phyloP scores from a whole-genome alignment of 1,284 basidiomycete genomes.

The Tetrapyrgos nigripes region DNA sequence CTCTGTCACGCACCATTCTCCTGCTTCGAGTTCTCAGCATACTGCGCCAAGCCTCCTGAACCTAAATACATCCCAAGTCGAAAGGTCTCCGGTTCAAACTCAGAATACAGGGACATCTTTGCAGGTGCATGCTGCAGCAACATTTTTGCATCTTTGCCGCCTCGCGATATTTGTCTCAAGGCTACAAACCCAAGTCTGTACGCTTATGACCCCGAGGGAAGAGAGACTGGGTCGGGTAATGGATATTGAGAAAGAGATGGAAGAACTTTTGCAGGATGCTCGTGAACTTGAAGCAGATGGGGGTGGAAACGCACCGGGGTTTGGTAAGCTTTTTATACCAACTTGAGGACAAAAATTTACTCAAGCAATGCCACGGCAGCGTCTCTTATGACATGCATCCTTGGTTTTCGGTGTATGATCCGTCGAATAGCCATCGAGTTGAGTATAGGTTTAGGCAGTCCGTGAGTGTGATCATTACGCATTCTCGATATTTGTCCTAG shows the following conservation, averaged over 20 bases:
- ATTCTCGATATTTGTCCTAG: not conserved
- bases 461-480: slow-evolving; percentile 16
- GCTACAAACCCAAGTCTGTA: slow-evolving; percentile 29
- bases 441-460: slow-evolving; percentile 29
- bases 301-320: slow-evolving; percentile 17
- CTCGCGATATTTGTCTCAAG: slow-evolving; percentile 25
- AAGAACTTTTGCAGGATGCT: slow-evolving; percentile 20
- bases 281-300: slow-evolving; percentile 15
- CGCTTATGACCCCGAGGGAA: slow-evolving; percentile 21
- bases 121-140: slow-evolving; percentile 9
- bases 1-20: not conserved
- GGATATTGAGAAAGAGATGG: slow-evolving; percentile 24
- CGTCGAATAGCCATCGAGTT: slow-evolving; percentile 29
- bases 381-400: slow-evolving; percentile 25
- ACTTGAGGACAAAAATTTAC: not conserved
- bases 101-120: not conserved
- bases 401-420: slow-evolving; percentile 31
- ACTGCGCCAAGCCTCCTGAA: not conserved
- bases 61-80: not conserved
- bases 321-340: slow-evolving; percentile 15
- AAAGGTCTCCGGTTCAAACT: not conserved
- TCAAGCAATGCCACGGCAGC: slow-evolving; percentile 13
- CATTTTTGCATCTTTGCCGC: slow-evolving; percentile 24
- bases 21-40: not conserved
- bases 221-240: slow-evolving; percentile 25